Base-by-base conservation (phyloP, 495 filamentous ascomycete genomes). In the Alectoria sarmentosa region DNA sequence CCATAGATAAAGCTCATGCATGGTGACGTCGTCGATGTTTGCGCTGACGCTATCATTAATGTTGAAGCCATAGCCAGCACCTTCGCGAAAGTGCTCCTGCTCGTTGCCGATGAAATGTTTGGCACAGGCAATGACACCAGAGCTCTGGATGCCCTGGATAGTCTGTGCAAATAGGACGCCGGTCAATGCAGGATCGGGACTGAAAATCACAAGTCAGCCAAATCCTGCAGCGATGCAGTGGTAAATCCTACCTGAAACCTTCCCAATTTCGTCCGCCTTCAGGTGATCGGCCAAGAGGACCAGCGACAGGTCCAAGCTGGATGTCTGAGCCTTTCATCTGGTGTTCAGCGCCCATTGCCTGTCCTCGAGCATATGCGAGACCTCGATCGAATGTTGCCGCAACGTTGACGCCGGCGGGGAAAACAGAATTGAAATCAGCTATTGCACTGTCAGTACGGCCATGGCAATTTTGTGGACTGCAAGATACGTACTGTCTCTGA, bases 1-100 rank as follows among this genome's bases (percentile, higher is more conserved):
- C 85, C 94, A 98, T 15, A 96, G 80, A 72, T 98, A 98, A 42
- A 94, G 71, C 75, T 98, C 94, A 74, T 98, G 94, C 84, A 98
- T 84, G 4, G 93, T 95, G 73, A 84, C 87, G 76, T 98, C 94
- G 72, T 97, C 94, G 21, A 97, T 77, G 72, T 97, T 98, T 21
- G 87, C 85, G 71, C 90, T 94, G 8, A 87, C 58, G 34, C 80
- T 77, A 61, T 92, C 83, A 32, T 69, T 73, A 62, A 90, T 87
- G 65, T 87, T 80, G 72, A 80, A 87, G 4, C 86, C 86, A 65
- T 83, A 88, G 21, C 77, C 80, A 54, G 73, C 72, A 4, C 85
- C 81, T 71, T 91, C 88, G n/a, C 94, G 88, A 80, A 95, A 96
- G 73, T 96, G 86, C 69, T 95, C 90, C 69, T 83, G 76, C 67